phyloP scores from a whole-genome alignment of 805 yeast species.

The Lipomyces kockii region DNA sequence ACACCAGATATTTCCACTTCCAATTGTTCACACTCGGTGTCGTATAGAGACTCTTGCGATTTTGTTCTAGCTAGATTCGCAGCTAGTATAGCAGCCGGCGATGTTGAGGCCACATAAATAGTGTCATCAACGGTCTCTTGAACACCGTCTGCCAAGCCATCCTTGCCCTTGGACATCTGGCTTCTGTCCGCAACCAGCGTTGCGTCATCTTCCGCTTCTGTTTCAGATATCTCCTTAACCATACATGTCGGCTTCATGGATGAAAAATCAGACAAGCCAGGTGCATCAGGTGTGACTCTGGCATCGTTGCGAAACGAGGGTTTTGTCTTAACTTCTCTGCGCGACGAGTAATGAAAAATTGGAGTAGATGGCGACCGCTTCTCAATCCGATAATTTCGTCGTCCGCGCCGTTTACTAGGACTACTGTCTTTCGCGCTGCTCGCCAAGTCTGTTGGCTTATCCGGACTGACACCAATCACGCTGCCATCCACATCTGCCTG shows the following conservation, averaged over 20 bases:
- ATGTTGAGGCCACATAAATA: not conserved
- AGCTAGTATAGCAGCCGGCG: not conserved
- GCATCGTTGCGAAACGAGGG: not conserved
- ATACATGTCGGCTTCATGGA: not conserved
- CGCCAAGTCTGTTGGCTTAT: not conserved
- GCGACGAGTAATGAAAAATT: not conserved
- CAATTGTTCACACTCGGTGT: not conserved
- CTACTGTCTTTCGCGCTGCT: not conserved
- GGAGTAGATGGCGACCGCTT: not conserved
- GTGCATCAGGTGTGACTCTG: not conserved
- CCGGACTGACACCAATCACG: not conserved
- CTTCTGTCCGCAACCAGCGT: not conserved
- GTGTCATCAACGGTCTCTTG: not conserved
- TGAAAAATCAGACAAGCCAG: not conserved
- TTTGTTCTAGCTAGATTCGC: not conserved
- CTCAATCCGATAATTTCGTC: not conserved
- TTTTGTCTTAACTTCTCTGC: not conserved
- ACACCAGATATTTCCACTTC: not conserved
- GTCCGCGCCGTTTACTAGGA: not conserved
- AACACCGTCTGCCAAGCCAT: not conserved
- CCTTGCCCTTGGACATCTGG: not conserved
- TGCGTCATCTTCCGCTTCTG: not conserved
- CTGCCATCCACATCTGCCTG: not conserved
- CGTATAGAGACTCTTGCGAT: not conserved
- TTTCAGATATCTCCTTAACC: not conserved